These are phyloP conservation scores for Mucor mucedo DNA, from an alignment of 371 early-diverging fungal genomes.

Conservation along the genomic window DNA sequence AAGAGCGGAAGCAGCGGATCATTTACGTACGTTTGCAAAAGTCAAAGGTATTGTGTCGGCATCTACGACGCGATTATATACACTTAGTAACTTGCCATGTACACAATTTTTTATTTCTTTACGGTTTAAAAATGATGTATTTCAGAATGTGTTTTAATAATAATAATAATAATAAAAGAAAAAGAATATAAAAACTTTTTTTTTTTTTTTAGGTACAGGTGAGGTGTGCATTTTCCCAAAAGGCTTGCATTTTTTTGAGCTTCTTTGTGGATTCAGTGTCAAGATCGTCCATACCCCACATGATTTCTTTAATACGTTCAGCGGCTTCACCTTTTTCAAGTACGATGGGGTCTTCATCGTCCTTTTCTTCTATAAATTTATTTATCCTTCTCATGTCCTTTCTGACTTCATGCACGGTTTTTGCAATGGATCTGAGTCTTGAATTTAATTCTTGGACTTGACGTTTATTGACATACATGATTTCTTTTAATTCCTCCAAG, in stretches of 20 bases:
- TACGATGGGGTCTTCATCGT: conserved; percentile 56
- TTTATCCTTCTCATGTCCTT: conserved; percentile 57
- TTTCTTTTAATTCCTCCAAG: conserved; percentile 55
- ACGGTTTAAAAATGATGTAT: conserved; percentile 33
- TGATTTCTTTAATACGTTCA: conserved; percentile 54
- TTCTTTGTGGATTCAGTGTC: conserved; percentile 46
- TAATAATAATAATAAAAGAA: conserved; percentile 1
- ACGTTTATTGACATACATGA: conserved; percentile 57
- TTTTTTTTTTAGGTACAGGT: conserved; percentile 16
- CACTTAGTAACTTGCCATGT: conserved; percentile 43
- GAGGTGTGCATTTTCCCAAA: conserved; percentile 42
- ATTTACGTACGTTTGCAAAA: conserved; percentile 44
- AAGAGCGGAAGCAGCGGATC: conserved; percentile 48
- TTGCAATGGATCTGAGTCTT: conserved; percentile 53
- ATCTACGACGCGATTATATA: conserved; percentile 49
- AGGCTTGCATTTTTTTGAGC: conserved; percentile 48
- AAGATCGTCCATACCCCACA: conserved; percentile 61
- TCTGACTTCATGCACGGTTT: conserved; percentile 57
- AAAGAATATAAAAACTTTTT: not conserved
- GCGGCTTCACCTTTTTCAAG: conserved; percentile 58
- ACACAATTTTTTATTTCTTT: conserved; percentile 33
- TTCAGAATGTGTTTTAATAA: conserved; percentile 13
- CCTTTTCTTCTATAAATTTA: conserved; percentile 53
- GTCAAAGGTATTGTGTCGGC: conserved; percentile 40
- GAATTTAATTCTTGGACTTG: conserved; percentile 54